Conservation (phyloP, 805 yeast species). For the Lachancea lanzarotensis region DNA sequence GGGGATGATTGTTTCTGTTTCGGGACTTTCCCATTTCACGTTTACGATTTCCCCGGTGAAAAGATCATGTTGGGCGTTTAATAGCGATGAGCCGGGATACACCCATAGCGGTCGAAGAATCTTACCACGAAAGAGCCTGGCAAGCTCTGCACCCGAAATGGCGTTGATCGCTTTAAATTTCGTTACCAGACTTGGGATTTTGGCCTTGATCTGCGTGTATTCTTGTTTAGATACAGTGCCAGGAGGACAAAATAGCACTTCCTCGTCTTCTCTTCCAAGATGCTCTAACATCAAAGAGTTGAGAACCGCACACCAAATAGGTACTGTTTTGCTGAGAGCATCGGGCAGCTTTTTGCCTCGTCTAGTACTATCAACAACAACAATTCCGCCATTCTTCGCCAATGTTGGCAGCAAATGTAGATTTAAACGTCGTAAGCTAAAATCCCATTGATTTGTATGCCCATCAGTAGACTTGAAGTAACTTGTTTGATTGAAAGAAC, state of each 20-base stretch:
- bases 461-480: slow-evolving; percentile 93
- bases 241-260: slow-evolving; percentile 44
- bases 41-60: slow-evolving; percentile 28
- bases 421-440: slow-evolving; percentile 67
- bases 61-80: slow-evolving; percentile 19
- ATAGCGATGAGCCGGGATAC: slow-evolving; percentile 44
- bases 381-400: slow-evolving; percentile 38
- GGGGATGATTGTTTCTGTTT: slow-evolving; percentile 36
- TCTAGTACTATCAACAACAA: slow-evolving; percentile 78
- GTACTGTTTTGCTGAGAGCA: slow-evolving; percentile 77
- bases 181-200: slow-evolving; percentile 44
- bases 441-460: slow-evolving; percentile 74
- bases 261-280: slow-evolving; percentile 14
- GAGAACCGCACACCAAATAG: slow-evolving; percentile 85
- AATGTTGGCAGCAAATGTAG: slow-evolving; percentile 57
- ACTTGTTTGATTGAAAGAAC: slow-evolving; percentile 37
- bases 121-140: slow-evolving; percentile 33
- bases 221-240: slow-evolving; percentile 55
- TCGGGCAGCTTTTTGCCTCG: slow-evolving; percentile 84
- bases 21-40: slow-evolving; percentile 29
- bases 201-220: slow-evolving; percentile 40
- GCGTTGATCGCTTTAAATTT: slow-evolving; percentile 39
- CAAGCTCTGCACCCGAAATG: slow-evolving; percentile 32
- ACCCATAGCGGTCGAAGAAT: slow-evolving; percentile 66
- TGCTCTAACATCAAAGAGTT: slow-evolving; percentile 46